Evolutionary conservation across 177 flowering plant species (phyloP).

Genomic region (Tripterygium wilfordii): DNA sequence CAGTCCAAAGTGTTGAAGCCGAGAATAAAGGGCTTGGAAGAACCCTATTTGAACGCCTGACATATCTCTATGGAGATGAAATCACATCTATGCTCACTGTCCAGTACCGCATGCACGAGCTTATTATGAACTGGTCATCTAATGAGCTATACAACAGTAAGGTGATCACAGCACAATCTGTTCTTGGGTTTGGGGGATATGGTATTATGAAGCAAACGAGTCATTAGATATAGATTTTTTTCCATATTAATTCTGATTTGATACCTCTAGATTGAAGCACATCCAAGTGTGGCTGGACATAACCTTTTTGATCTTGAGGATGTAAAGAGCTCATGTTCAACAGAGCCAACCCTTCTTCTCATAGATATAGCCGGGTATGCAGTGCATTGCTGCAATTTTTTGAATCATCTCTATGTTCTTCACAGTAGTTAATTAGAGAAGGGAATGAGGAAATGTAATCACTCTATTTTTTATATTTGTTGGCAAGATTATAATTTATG

Average conservation of each 20-base stretch:
- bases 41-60: conserved; percentile 96
- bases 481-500: too few species aligned
- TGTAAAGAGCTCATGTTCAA: conserved; percentile 72
- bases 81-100: conserved; percentile 89
- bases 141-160: conserved; percentile 84
- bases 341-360: conserved; percentile 87
- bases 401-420: conserved; percentile 1
- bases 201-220: background rate
- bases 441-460: too few species aligned
- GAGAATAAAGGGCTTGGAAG: conserved; percentile 94
- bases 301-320: conserved; percentile 78
- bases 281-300: conserved; percentile 93
- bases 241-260: background rate
- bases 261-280: conserved; percentile 64
- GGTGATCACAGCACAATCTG: conserved; percentile 49
- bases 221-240: background rate
- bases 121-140: conserved; percentile 98
- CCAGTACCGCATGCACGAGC: conserved; percentile 98
- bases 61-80: conserved; percentile 77
- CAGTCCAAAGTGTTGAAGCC: conserved; percentile 96
- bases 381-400: conserved; percentile 2
- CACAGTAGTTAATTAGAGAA: too few species aligned
- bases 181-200: background rate
- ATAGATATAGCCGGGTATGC: conserved; percentile 92
- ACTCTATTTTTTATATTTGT: too few species aligned